Percentiles rank a stretch among this genome's conserved stretches.
These are phyloP conservation scores for Pythium vanterpoolii DNA, from an alignment of 352 stramenopile species.

Conservation along the genomic window DNA sequence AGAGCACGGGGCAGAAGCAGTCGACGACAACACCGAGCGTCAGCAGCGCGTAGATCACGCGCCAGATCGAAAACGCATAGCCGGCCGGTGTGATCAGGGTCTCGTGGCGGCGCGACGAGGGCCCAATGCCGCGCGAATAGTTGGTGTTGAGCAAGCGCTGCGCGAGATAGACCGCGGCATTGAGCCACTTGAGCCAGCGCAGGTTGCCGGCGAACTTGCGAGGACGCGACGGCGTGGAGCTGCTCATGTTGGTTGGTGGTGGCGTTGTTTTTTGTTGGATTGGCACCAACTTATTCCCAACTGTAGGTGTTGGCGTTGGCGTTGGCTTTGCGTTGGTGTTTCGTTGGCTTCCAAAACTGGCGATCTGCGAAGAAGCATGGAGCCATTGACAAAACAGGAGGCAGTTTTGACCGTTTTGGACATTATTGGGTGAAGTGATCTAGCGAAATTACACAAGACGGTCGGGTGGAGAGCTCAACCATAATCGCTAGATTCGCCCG, in stretches of 20 bases:
- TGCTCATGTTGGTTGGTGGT: not conserved
- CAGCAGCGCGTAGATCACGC: slow-evolving; percentile 52
- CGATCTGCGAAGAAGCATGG: not conserved
- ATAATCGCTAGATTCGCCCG: not conserved
- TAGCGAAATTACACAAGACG: slow-evolving; percentile 1
- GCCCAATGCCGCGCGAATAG: slow-evolving; percentile 33
- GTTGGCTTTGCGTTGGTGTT: not conserved
- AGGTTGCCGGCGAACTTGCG: slow-evolving; percentile 15
- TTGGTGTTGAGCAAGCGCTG: slow-evolving; percentile 21
- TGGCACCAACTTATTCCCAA: too few relatives aligned
- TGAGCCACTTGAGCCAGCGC: slow-evolving; percentile 21
- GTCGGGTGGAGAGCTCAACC: too few relatives aligned
- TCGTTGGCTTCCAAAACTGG: slow-evolving; percentile 7
- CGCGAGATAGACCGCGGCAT: slow-evolving; percentile 15
- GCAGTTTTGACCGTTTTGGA: not conserved
- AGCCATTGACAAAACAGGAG: not conserved
- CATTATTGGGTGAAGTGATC: not conserved
- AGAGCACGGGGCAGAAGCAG: slow-evolving; percentile 59
- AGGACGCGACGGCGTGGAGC: not conserved
- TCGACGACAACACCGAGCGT: slow-evolving; percentile 59
- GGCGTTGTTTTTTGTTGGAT: not conserved
- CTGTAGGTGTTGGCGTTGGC: not conserved
- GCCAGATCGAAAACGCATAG: slow-evolving; percentile 79
- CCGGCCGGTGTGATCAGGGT: slow-evolving; percentile 74
- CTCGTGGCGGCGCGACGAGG: slow-evolving; percentile 57